Conservation (phyloP, 2,329 filamentous ascomycete species). For the Sphaerostilbella broomeana region DNA sequence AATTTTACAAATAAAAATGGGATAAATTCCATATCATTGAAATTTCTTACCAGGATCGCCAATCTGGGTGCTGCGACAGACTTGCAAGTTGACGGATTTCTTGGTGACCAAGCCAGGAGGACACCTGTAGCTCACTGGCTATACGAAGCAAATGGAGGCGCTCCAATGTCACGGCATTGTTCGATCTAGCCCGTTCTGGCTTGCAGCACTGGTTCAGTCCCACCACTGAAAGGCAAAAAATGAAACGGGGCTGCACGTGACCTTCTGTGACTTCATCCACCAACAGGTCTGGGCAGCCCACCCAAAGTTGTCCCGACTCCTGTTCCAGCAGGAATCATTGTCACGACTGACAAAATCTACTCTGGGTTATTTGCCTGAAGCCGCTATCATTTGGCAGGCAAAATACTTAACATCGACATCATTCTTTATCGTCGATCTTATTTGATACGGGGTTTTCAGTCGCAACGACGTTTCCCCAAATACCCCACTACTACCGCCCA, state of each 20-base stretch:
- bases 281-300: conserved; percentile 15
- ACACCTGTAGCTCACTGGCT: conserved; percentile 17
- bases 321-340: conserved; percentile 10
- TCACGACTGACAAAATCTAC: neutral
- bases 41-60: neutral
- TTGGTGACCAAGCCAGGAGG: conserved; percentile 7
- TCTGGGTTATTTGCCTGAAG: neutral
- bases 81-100: neutral
- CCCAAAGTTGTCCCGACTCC: conserved; percentile 13
- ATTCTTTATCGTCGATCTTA: no score
- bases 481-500: conserved; percentile 11
- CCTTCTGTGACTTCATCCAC: conserved; percentile 21
- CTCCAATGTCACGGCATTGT: no score
- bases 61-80: neutral
- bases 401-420: no score
- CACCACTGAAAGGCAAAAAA: neutral
- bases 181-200: conserved; percentile 3
- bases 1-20: no score
- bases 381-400: neutral
- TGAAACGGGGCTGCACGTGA: conserved; percentile 20
- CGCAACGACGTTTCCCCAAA: conserved; percentile 14
- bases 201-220: conserved; percentile 2
- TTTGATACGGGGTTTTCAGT: no score
- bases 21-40: no score
- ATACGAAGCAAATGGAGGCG: no score